Percentiles rank a stretch among this genome's conserved stretches.
phyloP scores from a whole-genome alignment of 2,329 filamentous ascomycete species.

The Plenodomus lindquistii region DNA sequence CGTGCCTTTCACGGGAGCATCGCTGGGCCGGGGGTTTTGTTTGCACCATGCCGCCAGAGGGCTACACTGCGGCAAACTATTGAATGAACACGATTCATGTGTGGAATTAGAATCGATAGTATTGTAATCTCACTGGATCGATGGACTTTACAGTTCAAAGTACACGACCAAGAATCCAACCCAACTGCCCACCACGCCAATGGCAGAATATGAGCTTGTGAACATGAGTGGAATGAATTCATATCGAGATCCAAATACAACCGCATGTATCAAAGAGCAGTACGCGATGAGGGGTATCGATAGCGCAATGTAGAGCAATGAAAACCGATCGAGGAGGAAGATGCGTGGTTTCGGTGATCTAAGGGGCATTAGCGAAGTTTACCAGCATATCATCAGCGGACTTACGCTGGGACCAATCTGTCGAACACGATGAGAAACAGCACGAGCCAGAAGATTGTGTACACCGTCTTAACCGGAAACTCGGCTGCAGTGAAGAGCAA shows the following conservation, averaged over 20 bases:
- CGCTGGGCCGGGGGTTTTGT: no score
- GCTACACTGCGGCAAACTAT: no score
- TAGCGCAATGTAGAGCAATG: conserved; percentile 83
- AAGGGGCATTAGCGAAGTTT: conserved; percentile 17
- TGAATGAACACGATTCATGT: no score
- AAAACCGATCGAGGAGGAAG: conserved; percentile 90
- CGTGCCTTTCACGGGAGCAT: no score
- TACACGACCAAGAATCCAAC: conserved; percentile 92
- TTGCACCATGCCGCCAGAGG: no score
- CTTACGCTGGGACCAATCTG: conserved; percentile 75
- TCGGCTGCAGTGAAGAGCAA: conserved; percentile 89
- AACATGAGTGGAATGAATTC: conserved; percentile 98
- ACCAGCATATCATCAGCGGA: conserved; percentile 9
- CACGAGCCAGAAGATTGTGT: conserved; percentile 90
- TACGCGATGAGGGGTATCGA: conserved; percentile 89
- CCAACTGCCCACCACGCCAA: conserved; percentile 97
- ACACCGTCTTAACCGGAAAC: conserved; percentile 90
- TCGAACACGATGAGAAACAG: conserved; percentile 86
- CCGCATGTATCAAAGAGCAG: conserved; percentile 78
- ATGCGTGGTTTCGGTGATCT: conserved; percentile 75
- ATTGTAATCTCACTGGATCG: no score
- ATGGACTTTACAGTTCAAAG: conserved; percentile 59
- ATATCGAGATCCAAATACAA: conserved; percentile 80
- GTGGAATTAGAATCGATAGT: no score
- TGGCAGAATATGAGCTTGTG: conserved; percentile 88